Conservation (phyloP, 495 filamentous ascomycete genomes). For the Barbatosphaeria neglecta region DNA sequence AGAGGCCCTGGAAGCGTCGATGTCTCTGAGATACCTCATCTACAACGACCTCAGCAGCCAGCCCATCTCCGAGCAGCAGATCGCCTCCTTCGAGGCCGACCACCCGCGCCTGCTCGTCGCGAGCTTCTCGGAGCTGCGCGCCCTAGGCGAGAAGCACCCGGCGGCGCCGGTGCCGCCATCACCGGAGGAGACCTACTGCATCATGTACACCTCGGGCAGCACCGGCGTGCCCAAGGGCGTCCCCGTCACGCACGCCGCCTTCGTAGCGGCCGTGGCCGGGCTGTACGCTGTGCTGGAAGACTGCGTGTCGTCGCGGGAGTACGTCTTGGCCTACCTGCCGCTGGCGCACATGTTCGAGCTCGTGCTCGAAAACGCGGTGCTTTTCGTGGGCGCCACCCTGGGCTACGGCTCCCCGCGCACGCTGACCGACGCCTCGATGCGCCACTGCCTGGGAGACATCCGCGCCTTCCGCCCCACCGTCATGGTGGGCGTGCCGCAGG, state of each 20-base stretch:
- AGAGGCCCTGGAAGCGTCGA: constrained; percentile 28
- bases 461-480: constrained; percentile 67
- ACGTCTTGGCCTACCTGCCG: constrained; percentile 71
- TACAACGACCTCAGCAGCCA: constrained; percentile 31
- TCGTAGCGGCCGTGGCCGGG: constrained; percentile 51
- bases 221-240: constrained; percentile 88
- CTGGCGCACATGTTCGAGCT: constrained; percentile 86
- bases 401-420: constrained; percentile 80
- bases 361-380: constrained; percentile 59
- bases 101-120: constrained; percentile 28
- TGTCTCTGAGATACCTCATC: constrained; percentile 29
- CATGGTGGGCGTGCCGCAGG: constrained; percentile 78
- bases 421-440: constrained; percentile 52
- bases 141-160: constrained; percentile 54
- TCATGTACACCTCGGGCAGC: constrained; percentile 93
- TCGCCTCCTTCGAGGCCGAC: constrained; percentile 28
- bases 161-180: constrained; percentile 51
- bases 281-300: constrained; percentile 29
- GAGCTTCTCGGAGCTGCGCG: constrained; percentile 31
- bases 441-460: constrained; percentile 50
- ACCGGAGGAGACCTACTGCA: constrained; percentile 64
- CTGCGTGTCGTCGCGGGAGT: constrained; percentile 42
- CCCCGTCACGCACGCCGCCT: constrained; percentile 61
- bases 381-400: constrained; percentile 65
- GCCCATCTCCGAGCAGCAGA: constrained; percentile 24